Evolutionary conservation across 2,329 filamentous ascomycete species (phyloP), one percentile per base, ranked within the genome.

Genomic region (Fusarium pseudograminearum): DNA sequence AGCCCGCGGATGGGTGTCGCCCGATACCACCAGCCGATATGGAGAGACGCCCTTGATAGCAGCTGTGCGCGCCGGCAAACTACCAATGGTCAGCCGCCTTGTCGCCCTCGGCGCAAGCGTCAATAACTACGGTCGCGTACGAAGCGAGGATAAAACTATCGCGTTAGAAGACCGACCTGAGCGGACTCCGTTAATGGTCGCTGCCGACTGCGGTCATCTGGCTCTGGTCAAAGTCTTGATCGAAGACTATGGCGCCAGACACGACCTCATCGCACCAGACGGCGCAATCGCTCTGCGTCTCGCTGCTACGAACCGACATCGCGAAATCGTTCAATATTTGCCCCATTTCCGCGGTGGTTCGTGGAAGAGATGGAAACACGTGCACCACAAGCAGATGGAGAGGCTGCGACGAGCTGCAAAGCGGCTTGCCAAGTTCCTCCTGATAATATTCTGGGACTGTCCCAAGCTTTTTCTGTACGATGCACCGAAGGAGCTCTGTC

Each of bases 121-220:
- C 33, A 69, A 82, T 61, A 56, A 36, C 9, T 75, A 72, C 34
- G 77, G 77, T 24, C 51, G 42, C 7, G 8, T 41, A n/a, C 45
- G 11, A 30, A 40, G 22, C 20, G 30, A 40, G 4, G 46, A 18
- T 7, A 33, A 22, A 3, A 8, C 7, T 1, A 7, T n/a, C 8
- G 18, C 44, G 7, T 3, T n/a, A 4, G 36, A 22, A 9, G 74
- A 69, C 78, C 75, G 51, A 28, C 45, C 64, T 28, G 31, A 73
- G 36, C 78, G 83, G n/a, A 85, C 83, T 1, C 78, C 84, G 4
- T 73, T 86, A 10, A 81, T 83, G 78, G 70, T 80, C 1, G 84
- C 83, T 4, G 82, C 83, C 2, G 73, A 76, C 26, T 58, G 63
- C 2, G 83, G 83, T 3, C 77, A 80, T 12, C 65, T 84, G 5